A percentile compares a stretch with the other conserved stretches of the same genome.
Conservation (phyloP, 805 yeast species). For the Ogataea polymorpha region DNA sequence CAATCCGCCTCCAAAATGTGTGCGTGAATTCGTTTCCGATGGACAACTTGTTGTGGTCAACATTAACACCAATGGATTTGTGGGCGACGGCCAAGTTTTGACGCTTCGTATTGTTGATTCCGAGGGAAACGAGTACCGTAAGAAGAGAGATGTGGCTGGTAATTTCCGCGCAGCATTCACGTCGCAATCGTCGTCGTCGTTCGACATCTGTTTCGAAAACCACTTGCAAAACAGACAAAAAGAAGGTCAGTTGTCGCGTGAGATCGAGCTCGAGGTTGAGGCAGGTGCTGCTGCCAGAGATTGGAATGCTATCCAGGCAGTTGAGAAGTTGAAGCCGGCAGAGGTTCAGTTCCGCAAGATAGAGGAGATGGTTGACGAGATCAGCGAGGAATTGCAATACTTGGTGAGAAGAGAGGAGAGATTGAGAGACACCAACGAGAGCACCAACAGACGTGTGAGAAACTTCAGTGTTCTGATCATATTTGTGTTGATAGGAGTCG, state of each 20-base stretch:
- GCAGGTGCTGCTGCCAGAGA: slow-evolving; percentile 97
- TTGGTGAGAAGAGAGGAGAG: slow-evolving; percentile 85
- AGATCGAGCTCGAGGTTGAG: slow-evolving; percentile 86
- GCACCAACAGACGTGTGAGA: slow-evolving; percentile 90
- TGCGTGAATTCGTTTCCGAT: slow-evolving; percentile 85
- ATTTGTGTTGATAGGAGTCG: slow-evolving; percentile 68
- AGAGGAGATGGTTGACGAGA: slow-evolving; percentile 82
- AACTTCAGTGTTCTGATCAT: slow-evolving; percentile 75
- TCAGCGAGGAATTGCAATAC: slow-evolving; percentile 75
- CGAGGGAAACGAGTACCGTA: slow-evolving; percentile 81
- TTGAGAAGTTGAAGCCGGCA: slow-evolving; percentile 88
- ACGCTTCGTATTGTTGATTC: slow-evolving; percentile 68
- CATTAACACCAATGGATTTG: slow-evolving; percentile 66
- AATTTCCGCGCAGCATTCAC: slow-evolving; percentile 76
- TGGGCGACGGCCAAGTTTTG: slow-evolving; percentile 85
- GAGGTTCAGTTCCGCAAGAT: slow-evolving; percentile 87
- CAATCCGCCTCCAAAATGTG: slow-evolving; percentile 60
- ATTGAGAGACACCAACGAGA: slow-evolving; percentile 94
- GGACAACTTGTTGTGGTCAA: slow-evolving; percentile 87
- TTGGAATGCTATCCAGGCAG: slow-evolving; percentile 92
- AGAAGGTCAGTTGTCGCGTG: slow-evolving; percentile 52
- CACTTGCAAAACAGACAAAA: slow-evolving; percentile 38
- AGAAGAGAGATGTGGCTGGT: slow-evolving; percentile 73
- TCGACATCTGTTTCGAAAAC: slow-evolving; percentile 91
- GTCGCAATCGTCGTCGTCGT: slow-evolving; percentile 74